phyloP scores from a whole-genome alignment of 2,329 filamentous ascomycete genomes.

The Colletotrichum tanaceti region DNA sequence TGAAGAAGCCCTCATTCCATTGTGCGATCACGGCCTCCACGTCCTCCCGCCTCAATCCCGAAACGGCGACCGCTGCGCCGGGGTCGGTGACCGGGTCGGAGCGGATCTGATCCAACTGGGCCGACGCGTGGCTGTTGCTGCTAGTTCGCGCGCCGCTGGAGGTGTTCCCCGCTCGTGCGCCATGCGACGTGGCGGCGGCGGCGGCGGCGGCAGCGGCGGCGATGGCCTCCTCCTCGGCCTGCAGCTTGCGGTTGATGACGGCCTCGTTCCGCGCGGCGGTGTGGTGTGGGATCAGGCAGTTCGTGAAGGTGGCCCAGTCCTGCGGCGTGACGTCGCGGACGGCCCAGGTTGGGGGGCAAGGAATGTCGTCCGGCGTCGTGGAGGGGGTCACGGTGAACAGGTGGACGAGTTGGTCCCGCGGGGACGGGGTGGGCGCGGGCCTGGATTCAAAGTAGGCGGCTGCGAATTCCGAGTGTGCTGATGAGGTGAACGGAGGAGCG shows the following conservation, averaged over 20 bases:
- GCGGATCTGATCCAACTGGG: conserved; percentile 55
- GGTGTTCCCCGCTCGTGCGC: conserved; percentile 11
- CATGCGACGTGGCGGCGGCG: conserved; percentile 36
- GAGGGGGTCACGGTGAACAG: conserved; percentile 49
- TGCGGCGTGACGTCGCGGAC: conserved; percentile 59
- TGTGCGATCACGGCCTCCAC: conserved; percentile 56
- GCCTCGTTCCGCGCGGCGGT: conserved; percentile 57
- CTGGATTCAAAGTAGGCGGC: conserved; percentile 62
- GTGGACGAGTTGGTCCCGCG: conserved; percentile 47
- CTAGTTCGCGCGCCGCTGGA: conserved; percentile 41
- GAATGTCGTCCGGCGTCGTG: conserved; percentile 57
- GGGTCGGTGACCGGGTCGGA: conserved; percentile 50
- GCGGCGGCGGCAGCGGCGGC: conserved; percentile 40
- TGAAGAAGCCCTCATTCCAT: conserved; percentile 70
- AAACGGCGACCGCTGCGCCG: conserved; percentile 16
- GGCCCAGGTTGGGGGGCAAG: conserved; percentile 54
- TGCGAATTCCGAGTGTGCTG: conserved; percentile 46
- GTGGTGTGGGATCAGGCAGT: conserved; percentile 65
- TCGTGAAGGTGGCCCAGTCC: conserved; percentile 71
- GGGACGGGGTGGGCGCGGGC: conserved; percentile 46
- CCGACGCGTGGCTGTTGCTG: conserved; percentile 52
- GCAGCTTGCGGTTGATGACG: conserved; percentile 62
- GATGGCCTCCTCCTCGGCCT: conserved; percentile 51
- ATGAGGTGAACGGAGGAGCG: neutral
- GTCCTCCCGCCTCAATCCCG: conserved; percentile 21